Base-by-base conservation (phyloP, 2,329 filamentous ascomycete genomes). In the Aspergillus pseudoglaucus region DNA sequence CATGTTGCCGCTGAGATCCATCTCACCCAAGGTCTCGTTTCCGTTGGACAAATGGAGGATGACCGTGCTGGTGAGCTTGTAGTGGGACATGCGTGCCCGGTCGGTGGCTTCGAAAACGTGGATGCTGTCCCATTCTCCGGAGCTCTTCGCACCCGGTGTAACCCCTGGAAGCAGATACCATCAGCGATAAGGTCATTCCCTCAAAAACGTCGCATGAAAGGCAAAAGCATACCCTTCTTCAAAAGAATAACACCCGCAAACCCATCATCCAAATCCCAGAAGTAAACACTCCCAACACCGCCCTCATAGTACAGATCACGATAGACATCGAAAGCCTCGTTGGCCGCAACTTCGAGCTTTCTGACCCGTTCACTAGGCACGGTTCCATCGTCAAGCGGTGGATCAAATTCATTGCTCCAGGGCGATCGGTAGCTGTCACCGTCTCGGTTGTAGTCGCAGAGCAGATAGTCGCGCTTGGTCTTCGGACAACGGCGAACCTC, bases 371-470 rank as follows among this genome's bases (percentile, higher is more conserved):
- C 93, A 61, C 87, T 91, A 1, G 91, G 91, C 10, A 94, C 82
- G 1, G 90, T 88, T 1, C 89, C 88, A 65, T 95, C 90, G 43
- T 87, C 85, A 51, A 95, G 79, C 12, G 90, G 87, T 15, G 91
- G 93, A 67, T 97, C 90, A 70, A 98, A 98, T 72, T 95, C 87
- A 74, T 97, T 97, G 74, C 86, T 93, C 93, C 93, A 98, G n/a
- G 93, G 93, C 56, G 88, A 95, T 53, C 93, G 87, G 80, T 95
- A 95, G 73, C 87, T 94, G 75, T 96, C 91, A 53, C 93, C 93
- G 72, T 98, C 93, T 56, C 93, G 90, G 79, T 98, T 98, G 80
- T 98, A 98, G 80, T 98, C 93, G 78, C 93, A 98, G 63, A 96
- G 87, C 45, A 98, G 83, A 76, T 95, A 98, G 74, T 97, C 93